Percentiles rank a stretch among this genome's conserved stretches.
Conservation (phyloP, 2,329 filamentous ascomycete species). For the Colletotrichum orbiculare region DNA sequence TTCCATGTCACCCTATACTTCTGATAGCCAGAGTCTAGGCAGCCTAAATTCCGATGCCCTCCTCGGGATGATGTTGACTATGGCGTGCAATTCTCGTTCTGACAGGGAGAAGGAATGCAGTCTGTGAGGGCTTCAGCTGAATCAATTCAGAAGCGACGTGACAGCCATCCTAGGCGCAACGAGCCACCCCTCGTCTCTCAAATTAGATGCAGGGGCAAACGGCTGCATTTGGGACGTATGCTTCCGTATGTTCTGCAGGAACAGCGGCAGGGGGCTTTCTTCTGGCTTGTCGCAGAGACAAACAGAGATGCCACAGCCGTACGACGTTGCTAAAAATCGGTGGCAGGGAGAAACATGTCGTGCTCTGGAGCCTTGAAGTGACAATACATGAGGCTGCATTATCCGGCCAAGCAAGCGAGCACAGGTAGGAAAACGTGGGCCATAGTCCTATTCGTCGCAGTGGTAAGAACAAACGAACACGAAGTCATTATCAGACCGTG, state of each 20-base stretch:
- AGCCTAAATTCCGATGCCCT: too few relatives aligned
- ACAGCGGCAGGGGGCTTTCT: slow-evolving; percentile 4
- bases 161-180: background rate
- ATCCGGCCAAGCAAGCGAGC: background rate
- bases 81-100: too few relatives aligned
- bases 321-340: slow-evolving; percentile 9
- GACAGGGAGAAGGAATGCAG: too few relatives aligned
- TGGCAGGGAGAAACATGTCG: slow-evolving; percentile 9
- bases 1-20: too few relatives aligned
- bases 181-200: background rate
- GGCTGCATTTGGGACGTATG: background rate
- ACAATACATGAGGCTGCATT: background rate
- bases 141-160: background rate
- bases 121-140: too few relatives aligned
- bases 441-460: too few relatives aligned
- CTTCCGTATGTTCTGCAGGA: slow-evolving; percentile 6
- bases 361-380: background rate
- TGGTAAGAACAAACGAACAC: too few relatives aligned
- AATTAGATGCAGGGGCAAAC: background rate
- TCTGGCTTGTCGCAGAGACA: slow-evolving; percentile 15
- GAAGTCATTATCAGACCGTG: too few relatives aligned
- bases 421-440: too few relatives aligned
- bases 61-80: too few relatives aligned
- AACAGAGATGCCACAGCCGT: slow-evolving; percentile 6
- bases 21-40: too few relatives aligned